These are phyloP conservation scores for Wickerhamomyces xylosicus DNA, from an alignment of 805 yeast species.

Conservation along the genomic window DNA sequence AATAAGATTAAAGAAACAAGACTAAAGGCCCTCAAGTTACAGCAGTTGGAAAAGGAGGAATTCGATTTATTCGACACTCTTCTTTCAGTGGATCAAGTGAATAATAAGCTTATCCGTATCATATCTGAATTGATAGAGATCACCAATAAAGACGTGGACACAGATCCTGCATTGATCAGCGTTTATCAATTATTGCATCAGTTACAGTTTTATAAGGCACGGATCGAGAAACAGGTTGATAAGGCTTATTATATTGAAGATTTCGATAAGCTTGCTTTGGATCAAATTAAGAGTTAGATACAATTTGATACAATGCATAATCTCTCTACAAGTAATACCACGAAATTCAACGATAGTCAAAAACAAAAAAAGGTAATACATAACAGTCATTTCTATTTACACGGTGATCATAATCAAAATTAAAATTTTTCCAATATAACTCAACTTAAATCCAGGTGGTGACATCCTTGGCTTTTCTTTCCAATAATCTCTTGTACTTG, in stretches of 20 bases:
- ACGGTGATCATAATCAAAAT: not conserved
- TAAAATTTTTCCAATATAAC: too few relatives aligned
- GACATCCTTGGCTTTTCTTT: slow-evolving; percentile 15
- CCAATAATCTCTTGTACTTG: slow-evolving; percentile 17
- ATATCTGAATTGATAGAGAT: slow-evolving; percentile 5
- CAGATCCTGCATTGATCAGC: slow-evolving; percentile 1
- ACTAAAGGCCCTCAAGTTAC: slow-evolving; percentile 2
- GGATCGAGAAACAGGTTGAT: not conserved
- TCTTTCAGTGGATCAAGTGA: slow-evolving; percentile 6
- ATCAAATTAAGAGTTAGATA: not conserved
- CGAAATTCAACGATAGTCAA: too few relatives aligned
- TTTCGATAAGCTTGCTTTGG: not conserved
- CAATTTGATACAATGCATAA: too few relatives aligned
- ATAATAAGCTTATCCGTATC: slow-evolving; percentile 4
- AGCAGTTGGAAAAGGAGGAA: slow-evolving; percentile 6
- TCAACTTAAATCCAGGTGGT: slow-evolving; percentile 14
- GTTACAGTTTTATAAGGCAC: not conserved
- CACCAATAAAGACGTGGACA: slow-evolving; percentile 3
- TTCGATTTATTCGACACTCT: slow-evolving; percentile 6
- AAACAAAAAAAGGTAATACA: too few relatives aligned
- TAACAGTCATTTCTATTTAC: not conserved
- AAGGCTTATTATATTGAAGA: not conserved
- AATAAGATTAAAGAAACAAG: slow-evolving; percentile 1
- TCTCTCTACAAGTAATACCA: too few relatives aligned
- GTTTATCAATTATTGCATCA: not conserved